Evolutionary conservation across 306 rosid species (phyloP).

Genomic region (Lupinus albus): DNA sequence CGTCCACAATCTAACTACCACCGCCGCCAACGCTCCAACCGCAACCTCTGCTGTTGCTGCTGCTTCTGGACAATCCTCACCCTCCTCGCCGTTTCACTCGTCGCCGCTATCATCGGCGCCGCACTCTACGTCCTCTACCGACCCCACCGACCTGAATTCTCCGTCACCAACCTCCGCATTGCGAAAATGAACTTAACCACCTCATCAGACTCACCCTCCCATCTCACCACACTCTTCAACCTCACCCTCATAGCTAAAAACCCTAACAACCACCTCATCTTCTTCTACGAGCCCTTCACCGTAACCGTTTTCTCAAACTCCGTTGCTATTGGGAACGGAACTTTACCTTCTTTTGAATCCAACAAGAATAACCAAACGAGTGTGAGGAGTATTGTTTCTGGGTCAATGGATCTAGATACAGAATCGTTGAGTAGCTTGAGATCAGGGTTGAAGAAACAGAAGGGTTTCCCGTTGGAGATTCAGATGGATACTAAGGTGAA

Average conservation of each 20-base stretch:
- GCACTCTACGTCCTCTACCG: constrained; percentile 82
- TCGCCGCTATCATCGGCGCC: constrained; percentile 74
- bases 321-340: constrained; percentile 70
- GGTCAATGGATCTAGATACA: constrained; percentile 65
- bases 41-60: constrained; percentile 84
- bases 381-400: constrained; percentile 54
- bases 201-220: constrained; percentile 68
- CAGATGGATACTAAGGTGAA: constrained; percentile 84
- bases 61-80: constrained; percentile 86
- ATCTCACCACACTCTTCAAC: constrained; percentile 67
- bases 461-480: constrained; percentile 64
- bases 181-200: constrained; percentile 75
- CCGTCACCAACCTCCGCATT: constrained; percentile 80
- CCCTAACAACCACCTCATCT: constrained; percentile 78
- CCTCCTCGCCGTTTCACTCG: constrained; percentile 56
- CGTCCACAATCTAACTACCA: constrained; percentile 71
- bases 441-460: constrained; percentile 76
- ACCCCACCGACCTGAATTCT: constrained; percentile 88
- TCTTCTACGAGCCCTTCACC: constrained; percentile 68
- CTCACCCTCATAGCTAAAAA: constrained; percentile 75
- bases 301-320: constrained; percentile 48
- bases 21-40: constrained; percentile 65
- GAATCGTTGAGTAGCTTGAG: constrained; percentile 64
- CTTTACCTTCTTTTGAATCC: constrained; percentile 64
- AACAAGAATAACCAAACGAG: constrained; percentile 71